phyloP scores from a whole-genome alignment of 805 yeast genomes.

The Nakazawaea wyomingensis region DNA sequence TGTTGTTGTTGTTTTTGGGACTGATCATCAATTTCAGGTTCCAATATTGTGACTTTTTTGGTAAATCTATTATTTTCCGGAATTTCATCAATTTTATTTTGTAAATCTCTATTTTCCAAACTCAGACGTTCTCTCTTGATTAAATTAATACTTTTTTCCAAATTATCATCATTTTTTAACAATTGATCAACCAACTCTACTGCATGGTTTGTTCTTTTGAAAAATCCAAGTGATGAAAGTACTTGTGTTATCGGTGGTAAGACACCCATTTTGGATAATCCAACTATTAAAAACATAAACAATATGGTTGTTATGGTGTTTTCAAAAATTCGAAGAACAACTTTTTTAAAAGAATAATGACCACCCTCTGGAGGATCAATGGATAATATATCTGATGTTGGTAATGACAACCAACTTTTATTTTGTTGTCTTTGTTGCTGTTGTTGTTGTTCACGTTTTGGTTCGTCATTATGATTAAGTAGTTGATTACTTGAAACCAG shows the following conservation, averaged over 20 bases:
- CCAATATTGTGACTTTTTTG: conserved; percentile 24
- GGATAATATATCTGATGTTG: conserved; percentile 11
- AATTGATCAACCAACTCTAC: conserved; percentile 29
- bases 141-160: conserved; percentile 22
- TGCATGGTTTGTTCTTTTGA: conserved; percentile 28
- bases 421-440: background rate
- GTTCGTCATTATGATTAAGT: background rate
- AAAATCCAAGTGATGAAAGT: conserved; percentile 25
- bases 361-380: conserved; percentile 16
- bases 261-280: conserved; percentile 32
- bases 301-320: conserved; percentile 42
- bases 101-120: conserved; percentile 6
- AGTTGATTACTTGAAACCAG: conserved; percentile 1
- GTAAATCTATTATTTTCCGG: conserved; percentile 13
- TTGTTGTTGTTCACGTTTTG: background rate
- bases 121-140: conserved; percentile 21
- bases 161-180: conserved; percentile 22
- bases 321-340: conserved; percentile 35
- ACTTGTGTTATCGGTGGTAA: conserved; percentile 29
- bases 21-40: conserved; percentile 22
- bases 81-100: conserved; percentile 14
- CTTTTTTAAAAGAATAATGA: conserved; percentile 8
- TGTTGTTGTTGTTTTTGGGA: conserved; percentile 12
- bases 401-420: conserved; percentile 12
- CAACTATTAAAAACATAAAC: conserved; percentile 30